Percentiles rank a stretch among this genome's conserved stretches.
phyloP scores from a whole-genome alignment of 2,329 filamentous ascomycete species.

The Fusarium temperatum region DNA sequence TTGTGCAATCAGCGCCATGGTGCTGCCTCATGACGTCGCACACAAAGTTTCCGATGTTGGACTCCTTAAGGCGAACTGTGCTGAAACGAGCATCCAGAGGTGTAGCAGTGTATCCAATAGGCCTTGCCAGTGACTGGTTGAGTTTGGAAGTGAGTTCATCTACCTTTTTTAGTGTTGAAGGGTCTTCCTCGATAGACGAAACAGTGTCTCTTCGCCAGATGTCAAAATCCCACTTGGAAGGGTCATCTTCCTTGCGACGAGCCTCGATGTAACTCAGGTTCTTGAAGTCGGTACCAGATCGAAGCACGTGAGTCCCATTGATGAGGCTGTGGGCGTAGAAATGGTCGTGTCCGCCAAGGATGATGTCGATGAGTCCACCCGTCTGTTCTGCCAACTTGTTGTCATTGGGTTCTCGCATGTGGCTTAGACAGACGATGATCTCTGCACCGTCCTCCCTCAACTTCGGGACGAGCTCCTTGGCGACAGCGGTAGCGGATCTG shows the following conservation, averaged over 20 bases:
- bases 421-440: conserved; percentile 82
- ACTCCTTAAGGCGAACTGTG: conserved; percentile 79
- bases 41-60: conserved; percentile 89
- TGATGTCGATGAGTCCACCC: conserved; percentile 80
- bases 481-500: conserved; percentile 79
- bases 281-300: conserved; percentile 91
- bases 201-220: conserved; percentile 80
- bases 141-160: conserved; percentile 76
- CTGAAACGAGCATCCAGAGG: conserved; percentile 88
- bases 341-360: conserved; percentile 90
- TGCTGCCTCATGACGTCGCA: conserved; percentile 90
- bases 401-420: conserved; percentile 90
- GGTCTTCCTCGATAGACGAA: conserved; percentile 72
- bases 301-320: conserved; percentile 83
- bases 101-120: conserved; percentile 82
- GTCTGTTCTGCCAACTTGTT: conserved; percentile 82
- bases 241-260: conserved; percentile 60
- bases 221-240: conserved; percentile 76
- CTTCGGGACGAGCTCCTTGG: conserved; percentile 76
- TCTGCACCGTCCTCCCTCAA: conserved; percentile 82
- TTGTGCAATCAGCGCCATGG: conserved; percentile 80
- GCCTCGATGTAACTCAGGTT: conserved; percentile 89
- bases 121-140: conserved; percentile 80
- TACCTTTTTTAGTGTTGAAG: conserved; percentile 68
- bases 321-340: conserved; percentile 82